These are phyloP conservation scores for Amauroascus niger DNA, from an alignment of 2,329 filamentous ascomycete genomes.

Conservation along the genomic window DNA sequence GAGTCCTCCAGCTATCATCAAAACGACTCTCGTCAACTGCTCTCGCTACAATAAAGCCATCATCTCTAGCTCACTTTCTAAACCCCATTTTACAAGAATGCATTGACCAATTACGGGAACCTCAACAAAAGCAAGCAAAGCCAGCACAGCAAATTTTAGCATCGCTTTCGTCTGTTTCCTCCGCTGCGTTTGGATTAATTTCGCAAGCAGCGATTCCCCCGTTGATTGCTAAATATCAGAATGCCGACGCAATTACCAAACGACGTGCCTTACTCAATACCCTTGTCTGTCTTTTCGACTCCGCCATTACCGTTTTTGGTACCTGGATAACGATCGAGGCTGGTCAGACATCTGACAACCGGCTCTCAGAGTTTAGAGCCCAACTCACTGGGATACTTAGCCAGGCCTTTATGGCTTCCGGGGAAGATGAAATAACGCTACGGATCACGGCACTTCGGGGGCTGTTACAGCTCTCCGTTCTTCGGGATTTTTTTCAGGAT, in stretches of 20 bases:
- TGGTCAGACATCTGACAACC: constrained; percentile 30
- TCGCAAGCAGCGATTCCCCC: constrained; percentile 48
- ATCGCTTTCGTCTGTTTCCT: constrained; percentile 47
- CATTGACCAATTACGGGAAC: constrained; percentile 57
- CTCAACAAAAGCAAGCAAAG: constrained; percentile 58
- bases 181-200: constrained; percentile 46
- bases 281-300: constrained; percentile 48
- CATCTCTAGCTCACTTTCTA: constrained; percentile 45
- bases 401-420: constrained; percentile 44
- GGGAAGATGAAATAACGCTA: constrained; percentile 45
- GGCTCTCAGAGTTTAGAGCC: constrained; percentile 41
- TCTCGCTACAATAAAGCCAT: constrained; percentile 30
- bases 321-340: constrained; percentile 42
- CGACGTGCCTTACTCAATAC: constrained; percentile 54
- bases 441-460: constrained; percentile 41
- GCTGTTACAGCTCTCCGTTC: constrained; percentile 38
- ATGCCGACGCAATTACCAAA: constrained; percentile 52
- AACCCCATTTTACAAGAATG: constrained; percentile 56
- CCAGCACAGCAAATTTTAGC: constrained; percentile 53
- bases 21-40: constrained; percentile 43
- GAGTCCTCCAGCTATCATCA: constrained; percentile 47
- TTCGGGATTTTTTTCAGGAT: constrained; percentile 42
- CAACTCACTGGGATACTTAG: constrained; percentile 47
- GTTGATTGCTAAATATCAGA: constrained; percentile 51
- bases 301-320: constrained; percentile 49